phyloP scores from a whole-genome alignment of 2,329 filamentous ascomycete species.

The Trichoderma polysporum region DNA sequence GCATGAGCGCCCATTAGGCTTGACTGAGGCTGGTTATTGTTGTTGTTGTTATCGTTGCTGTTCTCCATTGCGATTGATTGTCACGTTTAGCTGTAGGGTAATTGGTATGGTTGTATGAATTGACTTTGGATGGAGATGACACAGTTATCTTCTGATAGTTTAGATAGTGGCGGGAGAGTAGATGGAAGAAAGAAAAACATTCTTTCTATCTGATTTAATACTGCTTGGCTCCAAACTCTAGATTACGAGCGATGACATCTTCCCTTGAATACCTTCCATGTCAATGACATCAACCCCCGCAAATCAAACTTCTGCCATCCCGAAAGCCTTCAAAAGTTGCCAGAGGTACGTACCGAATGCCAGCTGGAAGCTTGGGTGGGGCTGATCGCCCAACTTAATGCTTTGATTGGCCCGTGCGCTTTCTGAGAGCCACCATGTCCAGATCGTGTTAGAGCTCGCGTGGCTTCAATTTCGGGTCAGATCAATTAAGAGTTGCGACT shows the following conservation, averaged over 20 bases:
- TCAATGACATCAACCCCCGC: slow-evolving; percentile 22
- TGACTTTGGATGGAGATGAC: not conserved
- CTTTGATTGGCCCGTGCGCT: slow-evolving; percentile 23
- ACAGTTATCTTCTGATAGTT: not conserved
- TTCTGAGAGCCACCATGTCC: slow-evolving; percentile 31
- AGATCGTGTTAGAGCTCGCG: slow-evolving; percentile 23
- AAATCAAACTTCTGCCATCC: not conserved
- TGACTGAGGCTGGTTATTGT: slow-evolving; percentile 44
- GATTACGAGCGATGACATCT: slow-evolving; percentile 22
- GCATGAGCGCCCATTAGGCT: slow-evolving; percentile 63
- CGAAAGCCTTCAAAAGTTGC: not conserved
- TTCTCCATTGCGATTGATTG: slow-evolving; percentile 30
- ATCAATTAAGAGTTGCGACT: not conserved
- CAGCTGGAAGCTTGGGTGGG: not conserved
- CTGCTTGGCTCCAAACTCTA: not conserved
- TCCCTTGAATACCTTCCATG: slow-evolving; percentile 22
- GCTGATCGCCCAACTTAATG: not conserved
- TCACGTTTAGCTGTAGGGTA: not conserved
- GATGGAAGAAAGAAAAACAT: not conserved
- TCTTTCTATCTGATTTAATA: not conserved
- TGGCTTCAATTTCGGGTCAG: slow-evolving; percentile 9
- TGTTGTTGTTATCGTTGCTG: slow-evolving; percentile 25
- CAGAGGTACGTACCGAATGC: slow-evolving; percentile 10
- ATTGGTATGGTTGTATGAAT: not conserved
- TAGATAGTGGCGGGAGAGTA: not conserved